Conservation (phyloP, 2,329 filamentous ascomycete genomes). For the Ophiostoma tasmaniense region DNA sequence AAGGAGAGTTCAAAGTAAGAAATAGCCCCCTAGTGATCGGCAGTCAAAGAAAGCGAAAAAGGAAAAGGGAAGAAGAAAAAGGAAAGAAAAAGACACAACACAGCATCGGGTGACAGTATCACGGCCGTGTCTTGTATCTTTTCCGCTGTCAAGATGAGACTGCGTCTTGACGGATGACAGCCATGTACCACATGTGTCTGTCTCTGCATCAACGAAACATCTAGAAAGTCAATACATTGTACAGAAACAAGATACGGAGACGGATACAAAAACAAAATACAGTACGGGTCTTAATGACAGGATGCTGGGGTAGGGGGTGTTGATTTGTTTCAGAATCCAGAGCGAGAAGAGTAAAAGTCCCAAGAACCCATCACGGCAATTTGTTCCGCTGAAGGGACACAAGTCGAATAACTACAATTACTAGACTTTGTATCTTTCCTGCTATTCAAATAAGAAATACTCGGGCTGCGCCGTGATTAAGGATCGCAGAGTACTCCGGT, state of each 20-base stretch:
- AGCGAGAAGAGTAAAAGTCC: not conserved
- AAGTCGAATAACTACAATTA: not conserved
- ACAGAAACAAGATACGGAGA: not conserved
- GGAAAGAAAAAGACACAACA: not conserved
- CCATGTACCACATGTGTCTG: not conserved
- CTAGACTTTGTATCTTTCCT: not conserved
- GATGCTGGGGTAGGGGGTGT: not conserved
- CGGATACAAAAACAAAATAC: not conserved
- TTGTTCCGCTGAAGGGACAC: not conserved
- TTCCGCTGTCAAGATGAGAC: not conserved
- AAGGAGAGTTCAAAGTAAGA: not conserved
- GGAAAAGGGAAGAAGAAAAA: not conserved
- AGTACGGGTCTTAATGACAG: conserved; percentile 1
- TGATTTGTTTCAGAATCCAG: not conserved
- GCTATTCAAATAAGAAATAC: not conserved
- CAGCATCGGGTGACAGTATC: not conserved
- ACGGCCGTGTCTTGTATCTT: not conserved
- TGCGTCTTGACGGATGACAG: not conserved
- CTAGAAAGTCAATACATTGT: not conserved
- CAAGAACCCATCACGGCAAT: not conserved
- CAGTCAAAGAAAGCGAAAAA: not conserved
- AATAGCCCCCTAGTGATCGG: not conserved
- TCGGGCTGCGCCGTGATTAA: conserved; percentile 5
- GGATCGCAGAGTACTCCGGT: not conserved
- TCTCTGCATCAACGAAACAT: not conserved